Percentiles rank a stretch among this genome's conserved stretches.
Evolutionary conservation across 768 basidiomycete species (phyloP).

Genomic region (Termitomyces sp.): DNA sequence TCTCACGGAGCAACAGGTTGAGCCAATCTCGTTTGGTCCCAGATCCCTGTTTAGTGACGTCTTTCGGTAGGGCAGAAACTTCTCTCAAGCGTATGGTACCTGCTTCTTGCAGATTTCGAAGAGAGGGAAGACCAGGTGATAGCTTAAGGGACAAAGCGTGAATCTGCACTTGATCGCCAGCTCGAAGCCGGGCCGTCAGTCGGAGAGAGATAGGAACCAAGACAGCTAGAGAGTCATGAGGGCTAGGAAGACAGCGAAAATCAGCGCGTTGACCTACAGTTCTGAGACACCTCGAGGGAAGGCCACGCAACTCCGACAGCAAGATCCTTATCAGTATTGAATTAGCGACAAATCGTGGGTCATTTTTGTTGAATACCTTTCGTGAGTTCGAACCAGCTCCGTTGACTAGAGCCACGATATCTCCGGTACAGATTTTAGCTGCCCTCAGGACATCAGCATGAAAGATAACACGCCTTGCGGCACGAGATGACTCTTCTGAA

Average conservation of each 20-base stretch:
- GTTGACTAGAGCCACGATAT: slow-evolving; percentile 53
- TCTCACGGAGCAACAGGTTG: slow-evolving; percentile 56
- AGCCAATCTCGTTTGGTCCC: slow-evolving; percentile 60
- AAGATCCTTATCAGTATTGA: slow-evolving; percentile 39
- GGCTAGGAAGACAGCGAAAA: slow-evolving; percentile 9
- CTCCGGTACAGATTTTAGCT: slow-evolving; percentile 62
- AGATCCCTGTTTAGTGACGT: slow-evolving; percentile 14
- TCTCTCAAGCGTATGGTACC: slow-evolving; percentile 50
- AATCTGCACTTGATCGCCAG: slow-evolving; percentile 44
- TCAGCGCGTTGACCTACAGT: slow-evolving; percentile 40
- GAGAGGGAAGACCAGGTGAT: slow-evolving; percentile 43
- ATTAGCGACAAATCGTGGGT: slow-evolving; percentile 10
- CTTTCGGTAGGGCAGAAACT: slow-evolving; percentile 20
- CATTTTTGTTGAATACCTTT: slow-evolving; percentile 19
- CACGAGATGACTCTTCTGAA: slow-evolving; percentile 39
- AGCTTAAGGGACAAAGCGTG: slow-evolving; percentile 38
- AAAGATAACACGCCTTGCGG: slow-evolving; percentile 58
- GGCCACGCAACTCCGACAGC: slow-evolving; percentile 76
- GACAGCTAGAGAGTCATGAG: slow-evolving; percentile 37
- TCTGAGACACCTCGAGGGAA: slow-evolving; percentile 53
- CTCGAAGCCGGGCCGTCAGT: slow-evolving; percentile 53
- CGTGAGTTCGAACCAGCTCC: slow-evolving; percentile 24
- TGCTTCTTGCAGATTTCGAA: slow-evolving; percentile 47
- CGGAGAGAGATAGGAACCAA: slow-evolving; percentile 51
- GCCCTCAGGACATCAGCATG: slow-evolving; percentile 58